Base-by-base conservation (phyloP, 1,284 basidiomycete genomes). In the Boletus mariae region DNA sequence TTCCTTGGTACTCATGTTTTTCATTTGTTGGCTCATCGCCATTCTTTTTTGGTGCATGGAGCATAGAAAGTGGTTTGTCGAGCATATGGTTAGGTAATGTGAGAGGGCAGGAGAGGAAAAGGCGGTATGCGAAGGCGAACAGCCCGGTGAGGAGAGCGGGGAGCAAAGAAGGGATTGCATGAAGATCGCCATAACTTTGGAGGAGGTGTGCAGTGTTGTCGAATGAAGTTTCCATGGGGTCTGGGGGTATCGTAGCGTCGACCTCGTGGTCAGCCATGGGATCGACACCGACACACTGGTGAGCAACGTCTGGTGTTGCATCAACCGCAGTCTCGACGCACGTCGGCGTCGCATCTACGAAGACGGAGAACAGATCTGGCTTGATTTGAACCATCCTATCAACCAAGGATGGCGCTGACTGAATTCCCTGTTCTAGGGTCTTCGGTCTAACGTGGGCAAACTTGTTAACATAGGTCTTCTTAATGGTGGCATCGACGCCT, bases 401-500 rank as follows among this genome's bases (percentile, higher is more conserved):
- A 20, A 78, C 75, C 45, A 80, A 64, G 40, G 69, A 59, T 1
- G 80, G 81, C 9, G 73, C 68, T 5, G 69, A 77, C 65, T 89
- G 83, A 47, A 79, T 71, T 17, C 73, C 70, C 4, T 63, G 66
- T 55, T 81, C 75, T 4, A 57, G 62, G 23, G 72, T 77, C 55
- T 68, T 67, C 11, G 81, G 78, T 38, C 64, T 68, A 8, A 74
- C 84, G 38, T 76, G 71, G 25, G 85, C 72, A 31, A 75, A 80
- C 41, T 75, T 71, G 57, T 79, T 75, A 13, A 70, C 65, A 23
- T 74, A 77, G 29, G 63, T 61, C 49, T 70, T 70, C 38, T 64
- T 69, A 38, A 79, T 74, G 11, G 77, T 78, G 25, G 84, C 84
- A 47, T 87, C 81, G 43, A 89, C 66, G 34, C 72, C 71, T 64